phyloP scores from a whole-genome alignment of 1,284 basidiomycete genomes.

The Microbotryum saponariae region DNA sequence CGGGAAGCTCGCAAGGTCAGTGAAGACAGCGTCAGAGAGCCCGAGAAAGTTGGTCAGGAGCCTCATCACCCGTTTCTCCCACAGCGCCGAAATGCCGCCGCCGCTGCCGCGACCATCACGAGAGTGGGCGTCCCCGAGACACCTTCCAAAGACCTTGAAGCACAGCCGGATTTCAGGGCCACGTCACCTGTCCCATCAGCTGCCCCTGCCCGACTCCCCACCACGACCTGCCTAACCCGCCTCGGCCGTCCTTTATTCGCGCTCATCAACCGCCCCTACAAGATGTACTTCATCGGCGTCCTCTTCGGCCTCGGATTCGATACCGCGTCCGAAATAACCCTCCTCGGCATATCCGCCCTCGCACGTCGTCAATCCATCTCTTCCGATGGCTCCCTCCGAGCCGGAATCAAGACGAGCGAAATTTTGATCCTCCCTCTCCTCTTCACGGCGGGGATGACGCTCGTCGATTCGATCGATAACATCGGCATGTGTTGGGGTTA shows the following conservation, averaged over 20 bases:
- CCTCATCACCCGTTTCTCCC: too few relatives aligned
- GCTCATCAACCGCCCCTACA: slow-evolving; percentile 42
- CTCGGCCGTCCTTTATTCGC: slow-evolving; percentile 39
- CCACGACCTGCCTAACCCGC: slow-evolving; percentile 37
- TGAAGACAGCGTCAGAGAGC: too few relatives aligned
- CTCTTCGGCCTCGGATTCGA: slow-evolving; percentile 43
- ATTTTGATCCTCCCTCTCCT: slow-evolving; percentile 42
- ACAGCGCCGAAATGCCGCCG: too few relatives aligned
- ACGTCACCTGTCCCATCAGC: too few relatives aligned
- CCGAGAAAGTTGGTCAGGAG: too few relatives aligned
- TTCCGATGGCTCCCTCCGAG: not conserved
- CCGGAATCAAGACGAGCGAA: slow-evolving; percentile 21
- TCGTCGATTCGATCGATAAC: slow-evolving; percentile 40
- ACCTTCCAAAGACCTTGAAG: too few relatives aligned
- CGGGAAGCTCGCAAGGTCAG: slow-evolving; percentile 14
- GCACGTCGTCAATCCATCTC: slow-evolving; percentile 18
- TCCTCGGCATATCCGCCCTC: slow-evolving; percentile 41
- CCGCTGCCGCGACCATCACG: too few relatives aligned
- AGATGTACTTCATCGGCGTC: slow-evolving; percentile 41
- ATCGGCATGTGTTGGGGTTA: slow-evolving; percentile 43
- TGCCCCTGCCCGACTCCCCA: slow-evolving; percentile 6
- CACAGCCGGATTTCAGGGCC: too few relatives aligned
- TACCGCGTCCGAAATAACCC: slow-evolving; percentile 37
- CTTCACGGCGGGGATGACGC: slow-evolving; percentile 42
- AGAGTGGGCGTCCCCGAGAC: too few relatives aligned